Conservation (phyloP, 2,329 filamentous ascomycete species). For the Fusarium avenaceum region DNA sequence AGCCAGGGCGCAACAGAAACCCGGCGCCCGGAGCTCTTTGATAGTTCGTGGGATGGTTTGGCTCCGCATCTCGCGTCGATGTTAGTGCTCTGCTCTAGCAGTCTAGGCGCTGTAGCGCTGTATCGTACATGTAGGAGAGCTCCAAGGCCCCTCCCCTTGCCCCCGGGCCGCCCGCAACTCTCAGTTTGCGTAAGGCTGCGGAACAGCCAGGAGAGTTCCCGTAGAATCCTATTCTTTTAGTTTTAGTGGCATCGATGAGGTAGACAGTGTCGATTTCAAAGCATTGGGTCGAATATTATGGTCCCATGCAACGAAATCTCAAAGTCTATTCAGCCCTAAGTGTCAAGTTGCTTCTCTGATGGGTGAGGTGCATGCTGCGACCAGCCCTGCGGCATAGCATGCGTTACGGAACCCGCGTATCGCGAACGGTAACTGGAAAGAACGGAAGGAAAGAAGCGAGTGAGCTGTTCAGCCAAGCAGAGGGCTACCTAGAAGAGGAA, state of each 20-base stretch:
- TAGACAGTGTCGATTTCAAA: constrained; percentile 30
- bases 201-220: constrained; percentile 7
- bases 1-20: constrained; percentile 22
- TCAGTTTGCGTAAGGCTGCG: constrained; percentile 17
- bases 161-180: constrained; percentile 17
- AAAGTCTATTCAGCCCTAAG: constrained; percentile 41
- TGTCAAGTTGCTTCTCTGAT: constrained; percentile 39
- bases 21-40: constrained; percentile 21
- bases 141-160: not conserved
- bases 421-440: constrained; percentile 39
- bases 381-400: constrained; percentile 39
- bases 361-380: constrained; percentile 44
- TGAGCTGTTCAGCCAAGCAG: constrained; percentile 14
- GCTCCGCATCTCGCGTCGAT: constrained; percentile 27
- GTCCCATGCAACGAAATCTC: constrained; percentile 11
- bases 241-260: not conserved
- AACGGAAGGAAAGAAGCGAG: constrained; percentile 36
- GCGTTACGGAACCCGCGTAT: constrained; percentile 41
- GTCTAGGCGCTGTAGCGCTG: constrained; percentile 1
- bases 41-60: constrained; percentile 22
- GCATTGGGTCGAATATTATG: too few relatives aligned
- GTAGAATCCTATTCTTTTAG: not conserved
- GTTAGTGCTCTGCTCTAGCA: constrained; percentile 14
- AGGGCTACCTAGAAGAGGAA: constrained; percentile 35
- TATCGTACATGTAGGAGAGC: not conserved